Conservation (phyloP, 2,329 filamentous ascomycete species). For the Chaetomiaceae sp. region DNA sequence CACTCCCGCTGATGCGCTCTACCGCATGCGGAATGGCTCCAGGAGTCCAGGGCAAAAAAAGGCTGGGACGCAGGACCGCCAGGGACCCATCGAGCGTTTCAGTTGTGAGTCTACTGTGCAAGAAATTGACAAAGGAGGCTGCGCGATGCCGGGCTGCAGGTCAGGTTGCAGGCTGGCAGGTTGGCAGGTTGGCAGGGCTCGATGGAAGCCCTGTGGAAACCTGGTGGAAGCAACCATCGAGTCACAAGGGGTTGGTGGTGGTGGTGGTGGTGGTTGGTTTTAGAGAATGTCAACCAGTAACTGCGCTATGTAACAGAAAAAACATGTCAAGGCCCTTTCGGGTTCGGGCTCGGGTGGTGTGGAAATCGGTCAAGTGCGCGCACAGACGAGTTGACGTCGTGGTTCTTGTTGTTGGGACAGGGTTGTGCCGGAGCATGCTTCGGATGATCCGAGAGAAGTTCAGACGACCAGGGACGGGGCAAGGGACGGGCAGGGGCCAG, state of each 20-base stretch:
- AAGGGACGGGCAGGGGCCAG: too few relatives aligned
- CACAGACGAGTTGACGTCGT: constrained; percentile 8
- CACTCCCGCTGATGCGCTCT: constrained; percentile 11
- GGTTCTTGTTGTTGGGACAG: too few relatives aligned
- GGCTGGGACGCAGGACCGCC: neutral
- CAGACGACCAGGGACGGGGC: constrained; percentile 5
- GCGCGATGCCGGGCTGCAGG: constrained; percentile 3
- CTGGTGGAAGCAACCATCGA: too few relatives aligned
- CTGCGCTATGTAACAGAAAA: too few relatives aligned
- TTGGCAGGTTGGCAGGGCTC: neutral
- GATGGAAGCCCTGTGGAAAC: constrained; percentile 5
- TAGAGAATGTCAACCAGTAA: too few relatives aligned
- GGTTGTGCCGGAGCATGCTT: neutral
- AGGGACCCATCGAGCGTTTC: constrained; percentile 3
- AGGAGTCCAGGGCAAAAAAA: too few relatives aligned
- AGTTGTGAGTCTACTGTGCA: neutral
- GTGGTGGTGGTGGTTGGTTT: too few relatives aligned
- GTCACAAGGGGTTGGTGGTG: too few relatives aligned
- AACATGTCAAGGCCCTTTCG: too few relatives aligned
- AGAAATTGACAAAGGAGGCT: constrained; percentile 6
- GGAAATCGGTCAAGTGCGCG: neutral
- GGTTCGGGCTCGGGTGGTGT: neutral
- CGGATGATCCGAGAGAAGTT: constrained; percentile 13
- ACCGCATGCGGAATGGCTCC: constrained; percentile 11
- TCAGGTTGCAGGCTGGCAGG: too few relatives aligned